These are phyloP conservation scores for Metschnikowia lochheadii DNA, from an alignment of 805 yeast species.

Conservation along the genomic window DNA sequence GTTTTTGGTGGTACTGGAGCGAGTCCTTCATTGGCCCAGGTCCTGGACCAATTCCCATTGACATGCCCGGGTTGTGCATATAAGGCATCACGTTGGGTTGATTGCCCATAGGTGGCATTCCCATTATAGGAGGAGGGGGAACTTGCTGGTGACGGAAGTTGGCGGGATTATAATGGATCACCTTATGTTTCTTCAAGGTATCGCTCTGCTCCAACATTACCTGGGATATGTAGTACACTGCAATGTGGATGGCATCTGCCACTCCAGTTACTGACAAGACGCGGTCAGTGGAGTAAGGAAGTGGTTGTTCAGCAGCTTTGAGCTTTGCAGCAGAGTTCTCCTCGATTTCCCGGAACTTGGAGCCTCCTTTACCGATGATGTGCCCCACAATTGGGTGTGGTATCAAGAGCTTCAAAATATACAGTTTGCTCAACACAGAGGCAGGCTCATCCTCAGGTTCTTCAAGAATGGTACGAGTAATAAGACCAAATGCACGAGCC, in stretches of 20 bases:
- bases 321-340: constrained; percentile 75
- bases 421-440: constrained; percentile 47
- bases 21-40: constrained; percentile 14
- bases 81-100: constrained; percentile 11
- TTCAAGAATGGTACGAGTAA: constrained; percentile 60
- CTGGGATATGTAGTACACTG: constrained; percentile 68
- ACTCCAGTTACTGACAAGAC: constrained; percentile 68
- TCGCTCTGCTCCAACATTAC: constrained; percentile 60
- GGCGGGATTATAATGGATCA: constrained; percentile 57
- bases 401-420: constrained; percentile 57
- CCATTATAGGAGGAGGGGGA: constrained; percentile 15
- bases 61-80: constrained; percentile 16
- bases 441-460: constrained; percentile 67
- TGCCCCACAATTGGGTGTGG: constrained; percentile 81
- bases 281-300: constrained; percentile 77
- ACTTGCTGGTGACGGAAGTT: constrained; percentile 23
- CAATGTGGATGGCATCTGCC: constrained; percentile 84
- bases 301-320: constrained; percentile 64
- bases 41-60: constrained; percentile 8
- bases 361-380: constrained; percentile 74
- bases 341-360: constrained; percentile 74
- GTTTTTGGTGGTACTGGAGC: constrained; percentile 15
- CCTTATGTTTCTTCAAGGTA: constrained; percentile 47
- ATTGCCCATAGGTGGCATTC: constrained; percentile 21
- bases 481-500: constrained; percentile 76